Percentiles rank a stretch among this genome's conserved stretches.
Conservation (phyloP, 2,329 filamentous ascomycete genomes). For the Aspergillus neotritici region DNA sequence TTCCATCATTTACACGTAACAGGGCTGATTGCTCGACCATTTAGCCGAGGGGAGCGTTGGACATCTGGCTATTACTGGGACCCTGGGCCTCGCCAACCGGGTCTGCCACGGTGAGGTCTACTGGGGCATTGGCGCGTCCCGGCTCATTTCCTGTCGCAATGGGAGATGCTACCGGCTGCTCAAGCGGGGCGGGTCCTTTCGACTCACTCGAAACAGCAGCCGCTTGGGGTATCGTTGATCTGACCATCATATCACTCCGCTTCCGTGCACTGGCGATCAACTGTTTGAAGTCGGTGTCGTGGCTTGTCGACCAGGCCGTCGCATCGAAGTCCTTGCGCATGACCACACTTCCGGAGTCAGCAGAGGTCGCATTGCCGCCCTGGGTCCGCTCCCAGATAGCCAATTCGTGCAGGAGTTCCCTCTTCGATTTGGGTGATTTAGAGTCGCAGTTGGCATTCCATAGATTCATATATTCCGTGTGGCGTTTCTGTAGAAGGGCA, state of each 20-base stretch:
- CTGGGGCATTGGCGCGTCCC: neutral
- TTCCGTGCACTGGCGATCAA: constrained; percentile 70
- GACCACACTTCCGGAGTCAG: constrained; percentile 43
- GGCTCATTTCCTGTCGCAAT: constrained; percentile 3
- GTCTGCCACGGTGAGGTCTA: constrained; percentile 2
- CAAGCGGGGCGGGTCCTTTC: constrained; percentile 1
- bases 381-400: constrained; percentile 83
- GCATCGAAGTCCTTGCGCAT: constrained; percentile 88
- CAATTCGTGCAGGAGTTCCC: constrained; percentile 70
- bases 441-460: constrained; percentile 98
- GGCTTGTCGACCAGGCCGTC: constrained; percentile 64
- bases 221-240: constrained; percentile 23
- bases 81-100: neutral
- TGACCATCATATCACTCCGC: constrained; percentile 36
- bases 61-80: constrained; percentile 7
- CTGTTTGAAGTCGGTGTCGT: constrained; percentile 70
- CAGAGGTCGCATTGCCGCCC: constrained; percentile 51
- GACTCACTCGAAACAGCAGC: constrained; percentile 4
- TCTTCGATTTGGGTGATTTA: constrained; percentile 61
- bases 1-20: neutral
- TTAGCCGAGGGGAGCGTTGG: constrained; percentile 4
- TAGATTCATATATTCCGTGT: constrained; percentile 89
- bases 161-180: constrained; percentile 1
- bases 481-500: constrained; percentile 66
- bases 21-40: neutral